Conservation (phyloP, 352 stramenopile genomes). For the Chrysophaeum taylorii region DNA sequence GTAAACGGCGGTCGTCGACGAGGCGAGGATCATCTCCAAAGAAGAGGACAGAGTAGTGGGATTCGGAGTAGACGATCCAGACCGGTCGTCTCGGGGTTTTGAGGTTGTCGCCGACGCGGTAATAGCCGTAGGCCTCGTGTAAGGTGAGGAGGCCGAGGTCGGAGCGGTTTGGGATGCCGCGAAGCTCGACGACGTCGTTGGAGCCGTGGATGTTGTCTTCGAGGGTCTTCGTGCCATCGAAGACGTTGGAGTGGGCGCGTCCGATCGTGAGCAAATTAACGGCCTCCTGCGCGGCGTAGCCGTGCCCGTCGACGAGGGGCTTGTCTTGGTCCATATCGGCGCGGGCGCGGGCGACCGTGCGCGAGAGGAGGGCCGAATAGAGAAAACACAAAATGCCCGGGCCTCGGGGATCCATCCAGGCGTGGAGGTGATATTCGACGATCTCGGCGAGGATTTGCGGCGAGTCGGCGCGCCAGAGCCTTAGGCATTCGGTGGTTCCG, state of each 20-base stretch:
- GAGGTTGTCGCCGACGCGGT: constrained; percentile 54
- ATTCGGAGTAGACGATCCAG: constrained; percentile 69
- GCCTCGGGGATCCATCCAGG: not conserved
- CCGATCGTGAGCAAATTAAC: constrained; percentile 64
- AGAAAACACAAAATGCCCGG: not conserved
- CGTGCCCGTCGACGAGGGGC: constrained; percentile 47
- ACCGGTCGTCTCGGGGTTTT: constrained; percentile 53
- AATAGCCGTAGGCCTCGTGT: constrained; percentile 65
- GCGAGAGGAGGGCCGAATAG: constrained; percentile 23
- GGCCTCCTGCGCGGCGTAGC: constrained; percentile 38
- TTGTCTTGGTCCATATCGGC: constrained; percentile 34
- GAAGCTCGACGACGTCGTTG: constrained; percentile 53
- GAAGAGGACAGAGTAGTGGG: constrained; percentile 66
- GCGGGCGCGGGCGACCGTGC: constrained; percentile 35
- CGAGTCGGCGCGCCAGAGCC: not conserved
- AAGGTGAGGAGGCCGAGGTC: constrained; percentile 63
- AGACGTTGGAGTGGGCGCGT: constrained; percentile 60
- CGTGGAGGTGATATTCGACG: not conserved
- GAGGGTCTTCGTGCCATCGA: constrained; percentile 51
- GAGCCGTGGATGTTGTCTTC: too few relatives aligned
- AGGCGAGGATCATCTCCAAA: too few relatives aligned
- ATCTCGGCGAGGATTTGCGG: not conserved
- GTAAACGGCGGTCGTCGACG: constrained; percentile 14
- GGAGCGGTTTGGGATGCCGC: constrained; percentile 36
- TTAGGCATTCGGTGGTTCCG: not conserved